phyloP scores from a whole-genome alignment of 2,329 filamentous ascomycete species.

The Cordyceps pruinosa region DNA sequence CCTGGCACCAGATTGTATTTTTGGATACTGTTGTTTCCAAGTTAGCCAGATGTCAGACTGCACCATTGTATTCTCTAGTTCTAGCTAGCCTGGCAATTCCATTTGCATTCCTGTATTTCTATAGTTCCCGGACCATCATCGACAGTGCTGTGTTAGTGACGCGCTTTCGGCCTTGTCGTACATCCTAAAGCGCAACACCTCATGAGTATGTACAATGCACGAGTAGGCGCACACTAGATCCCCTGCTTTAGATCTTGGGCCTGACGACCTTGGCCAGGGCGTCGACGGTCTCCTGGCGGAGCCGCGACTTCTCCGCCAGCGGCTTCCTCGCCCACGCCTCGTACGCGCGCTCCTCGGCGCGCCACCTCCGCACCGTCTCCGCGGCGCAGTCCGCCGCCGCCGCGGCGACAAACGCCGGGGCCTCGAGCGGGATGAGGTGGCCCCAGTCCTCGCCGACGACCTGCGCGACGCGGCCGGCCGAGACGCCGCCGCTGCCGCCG shows the following conservation, averaged over 20 bases:
- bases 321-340: slow-evolving; percentile 46
- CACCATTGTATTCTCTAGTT: too few relatives aligned
- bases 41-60: too few relatives aligned
- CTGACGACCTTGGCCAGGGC: slow-evolving; percentile 47
- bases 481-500: slow-evolving; percentile 59
- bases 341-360: slow-evolving; percentile 49
- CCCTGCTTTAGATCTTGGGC: slow-evolving; percentile 13
- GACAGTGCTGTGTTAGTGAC: background rate
- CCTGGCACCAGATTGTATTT: too few relatives aligned
- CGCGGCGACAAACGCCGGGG: slow-evolving; percentile 58
- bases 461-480: slow-evolving; percentile 60
- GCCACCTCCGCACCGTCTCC: slow-evolving; percentile 51
- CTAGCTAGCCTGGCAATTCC: too few relatives aligned
- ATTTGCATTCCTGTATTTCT: too few relatives aligned
- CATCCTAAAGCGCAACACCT: background rate
- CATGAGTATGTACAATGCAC: background rate
- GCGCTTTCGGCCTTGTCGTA: background rate
- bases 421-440: slow-evolving; percentile 81
- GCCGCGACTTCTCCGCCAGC: slow-evolving; percentile 46
- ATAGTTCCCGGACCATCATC: too few relatives aligned
- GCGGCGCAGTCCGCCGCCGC: slow-evolving; percentile 50
- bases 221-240: background rate
- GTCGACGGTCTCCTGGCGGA: slow-evolving; percentile 34
- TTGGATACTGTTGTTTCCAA: too few relatives aligned
- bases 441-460: slow-evolving; percentile 59